phyloP scores from a whole-genome alignment of 495 filamentous ascomycete species.

The Penicillium atrosanguineum region DNA sequence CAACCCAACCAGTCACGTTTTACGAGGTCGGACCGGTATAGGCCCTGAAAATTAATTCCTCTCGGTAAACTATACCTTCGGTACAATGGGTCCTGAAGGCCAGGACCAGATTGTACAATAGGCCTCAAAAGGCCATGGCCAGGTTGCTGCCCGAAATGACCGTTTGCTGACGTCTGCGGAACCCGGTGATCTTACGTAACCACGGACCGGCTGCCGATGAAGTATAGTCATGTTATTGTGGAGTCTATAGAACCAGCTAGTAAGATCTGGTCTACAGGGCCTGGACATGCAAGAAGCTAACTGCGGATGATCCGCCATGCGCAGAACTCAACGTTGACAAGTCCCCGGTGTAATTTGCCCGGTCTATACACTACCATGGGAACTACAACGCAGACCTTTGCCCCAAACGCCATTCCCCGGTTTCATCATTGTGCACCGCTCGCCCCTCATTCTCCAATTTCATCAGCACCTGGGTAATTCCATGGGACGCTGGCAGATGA shows the following conservation, averaged over 20 bases:
- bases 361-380: neutral
- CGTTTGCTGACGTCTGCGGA: constrained; percentile 14
- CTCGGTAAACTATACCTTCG: no score
- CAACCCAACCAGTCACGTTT: constrained; percentile 6
- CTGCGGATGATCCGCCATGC: neutral
- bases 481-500: constrained; percentile 67
- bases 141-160: constrained; percentile 12
- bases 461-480: constrained; percentile 63
- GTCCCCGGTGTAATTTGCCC: neutral
- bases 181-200: constrained; percentile 3
- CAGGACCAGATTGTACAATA: no score
- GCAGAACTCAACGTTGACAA: neutral
- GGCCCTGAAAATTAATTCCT: neutral
- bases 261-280: neutral
- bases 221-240: no score
- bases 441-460: constrained; percentile 69
- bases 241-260: neutral
- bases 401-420: constrained; percentile 54
- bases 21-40: neutral
- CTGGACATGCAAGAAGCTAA: neutral
- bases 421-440: constrained; percentile 44
- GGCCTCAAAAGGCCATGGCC: no score
- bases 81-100: no score
- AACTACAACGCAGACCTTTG: constrained; percentile 32
- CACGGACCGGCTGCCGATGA: neutral